Evolutionary conservation across 305 asterid species (phyloP), one percentile per base, ranked within the genome.

Genomic region (Rubia balearica): DNA sequence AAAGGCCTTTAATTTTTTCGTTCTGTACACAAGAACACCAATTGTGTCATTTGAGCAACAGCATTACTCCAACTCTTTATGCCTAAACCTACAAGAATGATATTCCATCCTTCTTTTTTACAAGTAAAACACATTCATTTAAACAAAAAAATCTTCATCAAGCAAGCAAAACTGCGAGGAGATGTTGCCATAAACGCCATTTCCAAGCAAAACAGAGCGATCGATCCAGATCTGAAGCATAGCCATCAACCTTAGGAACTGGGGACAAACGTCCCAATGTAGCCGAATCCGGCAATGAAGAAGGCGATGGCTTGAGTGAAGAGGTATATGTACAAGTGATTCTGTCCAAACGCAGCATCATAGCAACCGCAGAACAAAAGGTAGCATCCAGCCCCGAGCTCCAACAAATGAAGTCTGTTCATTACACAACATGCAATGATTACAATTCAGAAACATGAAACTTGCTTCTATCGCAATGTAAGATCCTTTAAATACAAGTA

Each of bases 331-430:
- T 57, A 57, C 13, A 57, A 10, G 38, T 10, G 63, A 57, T 57
- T 19, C 11, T 21, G 16, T 69, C 96, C 97, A 0, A 83, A 89
- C n/a, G 85, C 87, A 36, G 85, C 48, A 78, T 89, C 95, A 21
- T 87, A 89, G 70, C 96, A 89, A 11, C 95, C 97, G n/a, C 97
- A 91, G 56, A 87, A 83, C 81, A 91, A 81, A 51, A 91, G 91
- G 88, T 79, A 91, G 0, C 77, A 78, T 0, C 96, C 96, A 0
- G 82, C 76, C 2, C 71, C 84, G 7, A 84, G 74, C 79, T 84
- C 88, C 61, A 79, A 64, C 70, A 84, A 60, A 72, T 81, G 88
- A 72, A 84, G 48, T 65, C 88, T 83, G 85, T 65, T 33, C 21
- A 61, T 11, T 12, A 36, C n/a, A 61, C n/a, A 30, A 22, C 36